Evolutionary conservation across 2,329 filamentous ascomycete genomes (phyloP).

Genomic region (Escovopsis sp.): DNA sequence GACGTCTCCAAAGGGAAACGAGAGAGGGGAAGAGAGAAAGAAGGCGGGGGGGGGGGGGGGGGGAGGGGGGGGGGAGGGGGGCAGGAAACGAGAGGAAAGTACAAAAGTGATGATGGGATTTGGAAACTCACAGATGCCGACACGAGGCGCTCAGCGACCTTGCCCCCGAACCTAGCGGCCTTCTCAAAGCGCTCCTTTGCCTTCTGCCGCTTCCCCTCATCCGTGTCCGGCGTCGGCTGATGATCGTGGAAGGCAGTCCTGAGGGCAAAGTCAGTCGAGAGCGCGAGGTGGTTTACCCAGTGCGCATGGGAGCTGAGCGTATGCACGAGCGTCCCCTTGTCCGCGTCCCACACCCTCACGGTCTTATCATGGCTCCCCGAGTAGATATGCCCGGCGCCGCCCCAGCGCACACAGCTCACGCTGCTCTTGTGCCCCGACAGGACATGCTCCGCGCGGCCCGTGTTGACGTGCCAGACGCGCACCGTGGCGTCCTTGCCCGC

Average conservation of each 20-base stretch:
- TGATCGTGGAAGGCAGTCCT: conserved; percentile 82
- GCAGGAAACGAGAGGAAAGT: too few species aligned
- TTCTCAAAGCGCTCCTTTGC: conserved; percentile 75
- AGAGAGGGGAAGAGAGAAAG: background rate
- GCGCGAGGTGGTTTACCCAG: conserved; percentile 87
- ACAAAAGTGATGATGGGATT: too few species aligned
- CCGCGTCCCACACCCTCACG: conserved; percentile 77
- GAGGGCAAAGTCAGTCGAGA: conserved; percentile 83
- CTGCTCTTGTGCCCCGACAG: conserved; percentile 78
- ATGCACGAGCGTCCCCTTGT: conserved; percentile 63
- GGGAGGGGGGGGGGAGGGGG: too few species aligned
- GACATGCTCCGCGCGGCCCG: conserved; percentile 63
- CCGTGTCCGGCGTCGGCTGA: conserved; percentile 48
- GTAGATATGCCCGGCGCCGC: conserved; percentile 74
- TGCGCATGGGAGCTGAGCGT: conserved; percentile 73
- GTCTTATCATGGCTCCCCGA: conserved; percentile 83
- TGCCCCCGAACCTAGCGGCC: conserved; percentile 60
- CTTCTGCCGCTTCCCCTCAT: conserved; percentile 56
- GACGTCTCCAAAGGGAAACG: background rate
- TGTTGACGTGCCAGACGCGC: conserved; percentile 71
- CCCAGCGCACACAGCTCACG: conserved; percentile 88
- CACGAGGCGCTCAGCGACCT: conserved; percentile 68
- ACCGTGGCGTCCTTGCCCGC: conserved; percentile 83
- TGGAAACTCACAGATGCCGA: conserved; percentile 47
- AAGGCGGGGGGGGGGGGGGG: too few species aligned